Base-by-base conservation (phyloP, 768 basidiomycete genomes). In the Termitomyces sp. region DNA sequence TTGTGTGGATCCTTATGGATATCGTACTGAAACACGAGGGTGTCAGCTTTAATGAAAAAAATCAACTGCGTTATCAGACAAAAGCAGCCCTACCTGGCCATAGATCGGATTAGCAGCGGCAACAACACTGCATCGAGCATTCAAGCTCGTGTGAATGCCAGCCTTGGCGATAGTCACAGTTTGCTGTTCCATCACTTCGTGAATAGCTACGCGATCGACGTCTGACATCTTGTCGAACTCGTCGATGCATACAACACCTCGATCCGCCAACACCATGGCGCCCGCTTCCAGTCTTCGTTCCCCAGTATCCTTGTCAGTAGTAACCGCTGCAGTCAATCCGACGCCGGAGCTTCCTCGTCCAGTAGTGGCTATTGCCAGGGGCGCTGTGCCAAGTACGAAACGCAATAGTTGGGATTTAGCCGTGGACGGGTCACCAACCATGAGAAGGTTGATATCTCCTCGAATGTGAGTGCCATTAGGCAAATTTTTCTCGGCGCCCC, bases 181-280 rank as follows among this genome's bases (percentile, higher is more conserved):
- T 69, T 99, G 97, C 71, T 98, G 96, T 70, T 98, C 97, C 97
- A 99, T 99, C 68, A 98, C 97, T 83, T 99, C 97, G 74, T 99
- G 97, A 66, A 99, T 99, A 34, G 97, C 96, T 20, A 98, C 96
- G 63, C 97, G 86, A 75, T 99, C 97, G 63, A 98, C 82, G 68
- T 99, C 97, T 27, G 93, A 95, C 97, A 99, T 98, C 72, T 99
- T 99, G 81, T 99, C 97, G 67, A 99, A 99, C 74, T 99, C 97
- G 29, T 29, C 29, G 65, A 99, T 98, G 72, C 97, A 99, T 46
- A 99, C 96, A 22, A 99, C 94, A 18, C 97, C 97, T 64, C 96
- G 87, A 72, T 99, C 97, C 29, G 97, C 97, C 58, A 99, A 87
- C 54, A 99, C 97, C 97, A 99, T 99, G 13, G 97, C 97, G 44